Evolutionary conservation across 352 stramenopile species (phyloP).

Genomic region (Phytophthora crassamura): DNA sequence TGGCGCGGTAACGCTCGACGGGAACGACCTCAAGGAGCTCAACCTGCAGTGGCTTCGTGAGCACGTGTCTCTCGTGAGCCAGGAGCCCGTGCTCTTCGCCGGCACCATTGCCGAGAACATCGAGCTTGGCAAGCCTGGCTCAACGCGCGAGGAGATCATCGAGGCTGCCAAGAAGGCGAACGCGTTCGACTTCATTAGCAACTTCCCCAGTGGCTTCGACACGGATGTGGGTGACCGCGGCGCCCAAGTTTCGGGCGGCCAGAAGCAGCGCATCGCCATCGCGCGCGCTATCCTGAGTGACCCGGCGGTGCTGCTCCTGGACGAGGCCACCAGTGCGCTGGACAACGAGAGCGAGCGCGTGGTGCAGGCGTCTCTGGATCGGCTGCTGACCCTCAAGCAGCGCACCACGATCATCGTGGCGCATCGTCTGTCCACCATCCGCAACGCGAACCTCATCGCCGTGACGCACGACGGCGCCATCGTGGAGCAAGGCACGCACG

Average conservation of each 20-base stretch:
- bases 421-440: slow-evolving; percentile 42
- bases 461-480: slow-evolving; percentile 44
- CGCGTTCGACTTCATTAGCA: slow-evolving; percentile 47
- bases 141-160: slow-evolving; percentile 41
- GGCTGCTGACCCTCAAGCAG: slow-evolving; percentile 40
- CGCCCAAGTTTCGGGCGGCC: slow-evolving; percentile 42
- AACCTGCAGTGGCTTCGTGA: slow-evolving; percentile 45
- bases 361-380: slow-evolving; percentile 44
- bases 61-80: slow-evolving; percentile 43
- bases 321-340: slow-evolving; percentile 44
- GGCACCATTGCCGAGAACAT: slow-evolving; percentile 49
- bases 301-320: slow-evolving; percentile 39
- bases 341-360: slow-evolving; percentile 48
- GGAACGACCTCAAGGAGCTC: slow-evolving; percentile 39
- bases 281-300: slow-evolving; percentile 41
- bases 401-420: slow-evolving; percentile 48
- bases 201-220: slow-evolving; percentile 42
- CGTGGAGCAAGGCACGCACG: slow-evolving; percentile 62
- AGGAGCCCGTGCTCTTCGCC: slow-evolving; percentile 45
- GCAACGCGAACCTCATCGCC: slow-evolving; percentile 44
- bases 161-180: slow-evolving; percentile 45
- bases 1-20: slow-evolving; percentile 39
- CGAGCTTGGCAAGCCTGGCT: slow-evolving; percentile 41
- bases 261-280: slow-evolving; percentile 50
- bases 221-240: slow-evolving; percentile 44